Evolutionary conservation across 192 early-diverging fungal species (phyloP).

Genomic region (Neocallimastix lanati): DNA sequence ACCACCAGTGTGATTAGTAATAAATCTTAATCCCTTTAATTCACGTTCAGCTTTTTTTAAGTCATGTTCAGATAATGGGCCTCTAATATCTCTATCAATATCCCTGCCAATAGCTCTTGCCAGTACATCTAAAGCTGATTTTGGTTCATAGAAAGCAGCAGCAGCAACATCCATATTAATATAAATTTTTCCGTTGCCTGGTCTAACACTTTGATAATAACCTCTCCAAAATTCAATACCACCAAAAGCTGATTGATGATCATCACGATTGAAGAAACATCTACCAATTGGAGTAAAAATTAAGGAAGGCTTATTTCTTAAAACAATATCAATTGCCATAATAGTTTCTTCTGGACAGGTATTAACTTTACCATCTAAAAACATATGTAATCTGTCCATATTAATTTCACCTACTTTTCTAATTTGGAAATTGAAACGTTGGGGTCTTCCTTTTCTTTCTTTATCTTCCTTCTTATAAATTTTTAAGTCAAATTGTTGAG

Average conservation of each 20-base stretch:
- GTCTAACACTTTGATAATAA: slow-evolving; percentile 73
- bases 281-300: slow-evolving; percentile 60
- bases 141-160: slow-evolving; percentile 34
- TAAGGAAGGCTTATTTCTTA: slow-evolving; percentile 60
- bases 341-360: neutral
- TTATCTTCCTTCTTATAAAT: neutral
- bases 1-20: neutral
- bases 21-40: neutral
- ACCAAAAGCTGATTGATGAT: slow-evolving; percentile 24
- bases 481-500: neutral
- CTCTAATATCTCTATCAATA: neutral
- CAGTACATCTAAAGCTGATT: neutral
- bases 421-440: slow-evolving; percentile 43
- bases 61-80: neutral
- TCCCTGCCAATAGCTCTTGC: neutral
- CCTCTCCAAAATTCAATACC: slow-evolving; percentile 86
- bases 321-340: slow-evolving; percentile 40
- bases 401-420: slow-evolving; percentile 46
- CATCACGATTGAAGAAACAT: slow-evolving; percentile 71
- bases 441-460: neutral
- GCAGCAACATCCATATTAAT: slow-evolving; percentile 41
- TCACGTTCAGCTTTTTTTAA: neutral
- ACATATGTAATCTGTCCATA: slow-evolving; percentile 14
- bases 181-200: slow-evolving; percentile 39
- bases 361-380: neutral